A percentile compares a stretch with the other conserved stretches of the same genome.
These are phyloP conservation scores for Cudoniella acicularis DNA, from an alignment of 495 filamentous ascomycete genomes.

Conservation along the genomic window DNA sequence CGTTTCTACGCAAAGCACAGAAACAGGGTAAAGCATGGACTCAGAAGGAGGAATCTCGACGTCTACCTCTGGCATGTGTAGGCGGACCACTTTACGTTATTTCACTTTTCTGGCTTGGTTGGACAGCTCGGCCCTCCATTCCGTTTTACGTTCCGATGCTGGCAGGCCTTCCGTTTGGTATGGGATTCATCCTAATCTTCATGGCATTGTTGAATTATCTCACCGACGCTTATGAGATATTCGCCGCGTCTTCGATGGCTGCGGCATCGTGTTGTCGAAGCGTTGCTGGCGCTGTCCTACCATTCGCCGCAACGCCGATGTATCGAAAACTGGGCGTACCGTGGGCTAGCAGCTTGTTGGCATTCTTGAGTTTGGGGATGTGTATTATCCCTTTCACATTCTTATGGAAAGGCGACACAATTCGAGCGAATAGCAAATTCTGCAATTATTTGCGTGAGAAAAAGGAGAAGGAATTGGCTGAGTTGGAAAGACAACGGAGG, in stretches of 20 bases:
- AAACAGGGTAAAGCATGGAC: conserved; percentile 19
- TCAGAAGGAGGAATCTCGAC: conserved; percentile 33
- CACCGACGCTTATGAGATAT: conserved; percentile 54
- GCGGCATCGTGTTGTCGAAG: conserved; percentile 57
- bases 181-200: conserved; percentile 61
- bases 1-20: conserved; percentile 29
- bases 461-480: conserved; percentile 17
- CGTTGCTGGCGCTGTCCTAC: conserved; percentile 57
- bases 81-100: conserved; percentile 53
- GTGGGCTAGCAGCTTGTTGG: conserved; percentile 59
- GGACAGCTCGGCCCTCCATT: conserved; percentile 37
- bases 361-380: conserved; percentile 55
- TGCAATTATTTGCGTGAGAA: conserved; percentile 23
- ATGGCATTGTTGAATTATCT: conserved; percentile 44
- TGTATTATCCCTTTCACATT: conserved; percentile 57
- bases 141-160: conserved; percentile 45
- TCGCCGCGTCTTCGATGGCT: conserved; percentile 54
- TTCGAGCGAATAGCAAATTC: conserved; percentile 32
- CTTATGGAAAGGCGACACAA: conserved; percentile 43
- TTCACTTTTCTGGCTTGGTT: conserved; percentile 48
- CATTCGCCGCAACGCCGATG: conserved; percentile 56
- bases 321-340: conserved; percentile 43
- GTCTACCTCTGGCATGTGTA: conserved; percentile 56
- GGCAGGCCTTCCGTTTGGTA: conserved; percentile 61
- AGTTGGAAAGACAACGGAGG: conserved; percentile 10